phyloP scores from a whole-genome alignment of 108 stramenopile genomes.

The Aurantiochytrium sp. region DNA sequence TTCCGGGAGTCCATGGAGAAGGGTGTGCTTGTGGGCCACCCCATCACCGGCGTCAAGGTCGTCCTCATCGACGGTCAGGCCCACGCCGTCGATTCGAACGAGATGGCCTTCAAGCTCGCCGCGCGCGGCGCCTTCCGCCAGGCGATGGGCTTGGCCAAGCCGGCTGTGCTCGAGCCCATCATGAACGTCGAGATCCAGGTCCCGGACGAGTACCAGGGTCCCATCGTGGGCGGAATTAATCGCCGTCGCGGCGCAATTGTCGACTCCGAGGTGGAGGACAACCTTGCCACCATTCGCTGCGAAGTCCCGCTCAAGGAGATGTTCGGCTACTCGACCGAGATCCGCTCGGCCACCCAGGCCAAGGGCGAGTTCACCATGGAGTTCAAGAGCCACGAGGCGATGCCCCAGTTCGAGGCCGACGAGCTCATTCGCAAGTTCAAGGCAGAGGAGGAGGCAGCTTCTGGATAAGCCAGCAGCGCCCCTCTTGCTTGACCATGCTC shows the following conservation, averaged over 20 bases:
- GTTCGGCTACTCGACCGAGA: conserved; percentile 94
- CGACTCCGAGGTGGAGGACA: conserved; percentile 82
- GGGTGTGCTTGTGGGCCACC: conserved; percentile 83
- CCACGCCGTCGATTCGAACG: conserved; percentile 95
- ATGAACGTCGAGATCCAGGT: conserved; percentile 88
- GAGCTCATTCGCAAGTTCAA: conserved; percentile 80
- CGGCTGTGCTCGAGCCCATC: conserved; percentile 85
- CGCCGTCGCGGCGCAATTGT: conserved; percentile 87
- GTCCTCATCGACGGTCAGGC: conserved; percentile 72
- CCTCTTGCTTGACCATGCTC: too few species aligned
- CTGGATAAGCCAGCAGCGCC: too few species aligned
- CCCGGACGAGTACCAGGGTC: conserved; percentile 93
- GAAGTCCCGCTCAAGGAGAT: conserved; percentile 88
- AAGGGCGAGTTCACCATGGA: conserved; percentile 99
- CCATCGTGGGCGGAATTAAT: conserved; percentile 86
- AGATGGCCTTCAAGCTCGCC: conserved; percentile 93
- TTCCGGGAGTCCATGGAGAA: conserved; percentile 78
- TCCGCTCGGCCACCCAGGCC: conserved; percentile 89
- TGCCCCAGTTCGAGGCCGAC: conserved; percentile 73
- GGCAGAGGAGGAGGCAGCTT: too few species aligned
- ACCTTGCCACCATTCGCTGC: conserved; percentile 65
- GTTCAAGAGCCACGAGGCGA: conserved; percentile 81
- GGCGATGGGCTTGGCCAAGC: conserved; percentile 74
- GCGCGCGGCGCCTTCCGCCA: conserved; percentile 87
- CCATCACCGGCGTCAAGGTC: conserved; percentile 78